These are phyloP conservation scores for Corymbia citriodora DNA, from an alignment of 441 rosid genomes.

Conservation along the genomic window DNA sequence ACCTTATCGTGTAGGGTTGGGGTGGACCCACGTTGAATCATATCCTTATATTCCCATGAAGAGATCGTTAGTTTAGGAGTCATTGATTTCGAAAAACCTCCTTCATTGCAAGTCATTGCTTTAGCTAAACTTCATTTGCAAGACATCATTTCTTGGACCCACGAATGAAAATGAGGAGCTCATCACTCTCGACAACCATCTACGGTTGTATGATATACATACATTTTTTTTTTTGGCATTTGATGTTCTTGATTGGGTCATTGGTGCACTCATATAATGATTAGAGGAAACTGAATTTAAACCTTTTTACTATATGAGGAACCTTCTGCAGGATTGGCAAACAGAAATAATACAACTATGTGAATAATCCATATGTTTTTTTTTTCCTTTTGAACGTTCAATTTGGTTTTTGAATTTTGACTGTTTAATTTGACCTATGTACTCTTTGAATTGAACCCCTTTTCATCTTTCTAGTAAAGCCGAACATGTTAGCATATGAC, in stretches of 20 bases:
- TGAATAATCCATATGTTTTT: background rate
- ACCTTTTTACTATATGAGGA: background rate
- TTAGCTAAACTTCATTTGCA: background rate
- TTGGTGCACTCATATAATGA: background rate
- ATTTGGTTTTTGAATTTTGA: background rate
- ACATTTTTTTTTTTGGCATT: background rate
- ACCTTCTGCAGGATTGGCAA: background rate
- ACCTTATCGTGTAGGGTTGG: background rate
- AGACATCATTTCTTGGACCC: background rate
- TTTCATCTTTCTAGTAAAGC: background rate
- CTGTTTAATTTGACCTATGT: background rate
- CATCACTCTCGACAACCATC: background rate
- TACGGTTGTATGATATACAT: background rate
- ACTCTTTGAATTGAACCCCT: background rate
- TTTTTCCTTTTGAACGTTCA: fast-evolving
- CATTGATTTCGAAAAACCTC: background rate
- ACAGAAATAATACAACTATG: background rate
- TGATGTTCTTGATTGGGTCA: background rate
- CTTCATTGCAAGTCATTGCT: background rate
- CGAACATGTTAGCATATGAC: fast-evolving
- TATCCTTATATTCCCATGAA: background rate
- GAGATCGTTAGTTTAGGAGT: background rate
- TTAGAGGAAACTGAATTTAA: background rate
- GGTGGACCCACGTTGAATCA: background rate
- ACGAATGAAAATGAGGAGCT: background rate